Conservation (phyloP, 768 basidiomycete genomes). For the Boletus bicolor region DNA sequence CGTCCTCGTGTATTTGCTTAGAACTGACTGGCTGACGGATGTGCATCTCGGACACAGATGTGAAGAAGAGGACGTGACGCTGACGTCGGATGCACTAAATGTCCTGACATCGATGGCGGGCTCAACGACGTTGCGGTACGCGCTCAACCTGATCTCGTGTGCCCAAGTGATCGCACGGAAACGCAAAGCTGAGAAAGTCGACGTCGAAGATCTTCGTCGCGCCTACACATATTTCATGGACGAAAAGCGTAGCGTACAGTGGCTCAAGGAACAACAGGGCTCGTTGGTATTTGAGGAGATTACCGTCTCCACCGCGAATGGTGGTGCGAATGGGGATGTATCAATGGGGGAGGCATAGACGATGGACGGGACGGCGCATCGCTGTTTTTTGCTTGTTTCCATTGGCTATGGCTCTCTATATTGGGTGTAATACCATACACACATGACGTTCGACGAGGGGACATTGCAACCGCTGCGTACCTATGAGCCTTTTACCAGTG, state of each 20-base stretch:
- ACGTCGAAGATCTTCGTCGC: conserved; percentile 78
- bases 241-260: conserved; percentile 88
- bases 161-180: conserved; percentile 83
- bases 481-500: too few relatives aligned
- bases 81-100: conserved; percentile 51
- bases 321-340: conserved; percentile 30
- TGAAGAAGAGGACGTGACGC: too few relatives aligned
- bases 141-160: conserved; percentile 92
- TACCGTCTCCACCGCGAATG: conserved; percentile 26
- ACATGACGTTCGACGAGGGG: background rate
- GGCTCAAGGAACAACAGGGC: conserved; percentile 84
- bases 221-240: conserved; percentile 92
- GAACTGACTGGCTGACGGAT: conserved; percentile 6
- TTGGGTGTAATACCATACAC: background rate
- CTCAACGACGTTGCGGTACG: conserved; percentile 86
- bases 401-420: background rate
- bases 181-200: conserved; percentile 77
- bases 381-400: background rate
- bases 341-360: conserved; percentile 24
- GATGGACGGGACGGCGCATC: background rate
- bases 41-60: too few relatives aligned
- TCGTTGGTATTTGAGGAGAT: conserved; percentile 73
- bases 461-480: background rate
- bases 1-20: background rate
- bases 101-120: conserved; percentile 66